Evolutionary conservation across 768 basidiomycete species (phyloP).

Genomic region (Saitozyma sp.): DNA sequence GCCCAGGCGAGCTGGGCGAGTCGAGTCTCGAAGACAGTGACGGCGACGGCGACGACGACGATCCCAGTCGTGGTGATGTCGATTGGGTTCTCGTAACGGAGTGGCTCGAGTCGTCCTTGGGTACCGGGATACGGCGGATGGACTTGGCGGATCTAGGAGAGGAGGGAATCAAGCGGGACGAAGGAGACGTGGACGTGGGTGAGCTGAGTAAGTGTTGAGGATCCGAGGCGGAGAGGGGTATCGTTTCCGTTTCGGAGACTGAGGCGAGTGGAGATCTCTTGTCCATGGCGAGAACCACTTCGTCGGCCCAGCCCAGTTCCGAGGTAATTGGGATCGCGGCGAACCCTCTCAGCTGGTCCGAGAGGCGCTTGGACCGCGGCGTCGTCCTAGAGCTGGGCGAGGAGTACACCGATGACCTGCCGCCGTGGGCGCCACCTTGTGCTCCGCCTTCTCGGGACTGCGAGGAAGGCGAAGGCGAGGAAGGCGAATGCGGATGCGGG

Average conservation of each 20-base stretch:
- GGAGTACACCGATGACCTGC: neutral
- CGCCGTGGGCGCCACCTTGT: too few relatives aligned
- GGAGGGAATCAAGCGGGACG: neutral
- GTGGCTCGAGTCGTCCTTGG: neutral
- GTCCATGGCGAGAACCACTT: slow-evolving; percentile 5
- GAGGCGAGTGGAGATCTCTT: neutral
- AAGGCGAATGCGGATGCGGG: slow-evolving; percentile 2
- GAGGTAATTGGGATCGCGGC: slow-evolving; percentile 3
- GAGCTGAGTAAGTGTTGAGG: neutral
- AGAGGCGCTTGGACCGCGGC: slow-evolving; percentile 17
- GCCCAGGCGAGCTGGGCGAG: too few relatives aligned
- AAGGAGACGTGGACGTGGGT: neutral
- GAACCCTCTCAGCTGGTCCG: slow-evolving; percentile 31
- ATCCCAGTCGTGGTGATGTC: neutral
- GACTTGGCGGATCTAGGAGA: slow-evolving; percentile 1
- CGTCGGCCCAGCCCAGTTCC: slow-evolving; percentile 13
- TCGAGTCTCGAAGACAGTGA: slow-evolving; percentile 3
- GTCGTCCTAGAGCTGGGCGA: neutral
- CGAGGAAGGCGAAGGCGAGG: too few relatives aligned
- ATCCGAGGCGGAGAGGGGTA: neutral
- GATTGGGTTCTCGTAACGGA: neutral
- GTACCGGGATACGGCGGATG: neutral
- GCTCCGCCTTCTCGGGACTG: too few relatives aligned
- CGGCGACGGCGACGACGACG: slow-evolving; percentile 5
- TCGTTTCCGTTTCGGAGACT: too few relatives aligned